These are phyloP conservation scores for Elongisporangium senticosum DNA, from an alignment of 352 stramenopile species.

Conservation along the genomic window DNA sequence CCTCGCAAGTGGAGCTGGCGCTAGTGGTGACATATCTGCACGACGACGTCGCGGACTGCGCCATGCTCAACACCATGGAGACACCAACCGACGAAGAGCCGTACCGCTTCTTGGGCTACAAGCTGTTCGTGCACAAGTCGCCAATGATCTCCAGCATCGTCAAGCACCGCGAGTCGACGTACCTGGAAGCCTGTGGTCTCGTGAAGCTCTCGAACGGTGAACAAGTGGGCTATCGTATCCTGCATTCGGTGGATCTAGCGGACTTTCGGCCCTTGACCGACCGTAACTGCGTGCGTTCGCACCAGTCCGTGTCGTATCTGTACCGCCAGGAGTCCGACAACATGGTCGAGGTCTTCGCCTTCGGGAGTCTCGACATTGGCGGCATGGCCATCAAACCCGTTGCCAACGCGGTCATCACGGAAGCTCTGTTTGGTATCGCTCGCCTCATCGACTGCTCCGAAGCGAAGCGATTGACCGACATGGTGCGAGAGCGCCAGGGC, in stretches of 20 bases:
- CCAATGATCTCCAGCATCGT: conserved; percentile 23
- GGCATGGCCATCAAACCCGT: conserved; percentile 33
- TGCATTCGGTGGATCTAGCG: conserved; percentile 33
- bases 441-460: conserved; percentile 33
- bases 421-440: conserved; percentile 28
- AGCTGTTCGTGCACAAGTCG: conserved; percentile 49
- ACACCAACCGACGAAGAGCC: conserved; percentile 30
- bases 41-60: conserved; percentile 47
- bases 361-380: conserved; percentile 41
- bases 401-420: conserved; percentile 29
- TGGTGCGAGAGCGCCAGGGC: conserved; percentile 17
- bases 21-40: conserved; percentile 51
- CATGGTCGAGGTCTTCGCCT: conserved; percentile 54
- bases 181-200: conserved; percentile 24
- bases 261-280: conserved; percentile 36
- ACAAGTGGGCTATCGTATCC: conserved; percentile 23
- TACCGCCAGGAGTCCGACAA: conserved; percentile 45
- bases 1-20: conserved; percentile 40
- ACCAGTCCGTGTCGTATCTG: conserved; percentile 49
- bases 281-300: conserved; percentile 56
- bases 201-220: conserved; percentile 17
- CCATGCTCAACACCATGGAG: conserved; percentile 46
- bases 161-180: conserved; percentile 29
- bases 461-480: conserved; percentile 39
- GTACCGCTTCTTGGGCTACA: conserved; percentile 47